Conservation (phyloP, 2,329 filamentous ascomycete species). For the Endoconidiophora laricicola region DNA sequence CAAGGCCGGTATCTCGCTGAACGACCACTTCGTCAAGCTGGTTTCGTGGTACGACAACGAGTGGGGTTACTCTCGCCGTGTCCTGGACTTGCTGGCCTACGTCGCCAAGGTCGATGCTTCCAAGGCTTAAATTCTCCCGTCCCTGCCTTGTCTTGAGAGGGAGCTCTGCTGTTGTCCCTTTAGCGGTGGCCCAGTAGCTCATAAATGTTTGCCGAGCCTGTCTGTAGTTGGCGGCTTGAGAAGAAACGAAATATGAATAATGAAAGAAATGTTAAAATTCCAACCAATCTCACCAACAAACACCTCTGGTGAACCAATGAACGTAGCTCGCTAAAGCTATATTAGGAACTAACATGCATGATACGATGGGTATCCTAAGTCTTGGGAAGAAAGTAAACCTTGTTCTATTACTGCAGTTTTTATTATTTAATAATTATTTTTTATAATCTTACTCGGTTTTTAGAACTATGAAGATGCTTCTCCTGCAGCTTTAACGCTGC, state of each 20-base stretch:
- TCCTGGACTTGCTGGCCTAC: conserved; percentile 66
- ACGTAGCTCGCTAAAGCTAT: too few species aligned
- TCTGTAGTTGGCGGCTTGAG: not conserved
- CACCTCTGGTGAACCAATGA: not conserved
- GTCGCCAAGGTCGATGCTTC: conserved; percentile 58
- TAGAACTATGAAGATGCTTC: too few species aligned
- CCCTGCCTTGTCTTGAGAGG: not conserved
- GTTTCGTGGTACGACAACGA: conserved; percentile 99
- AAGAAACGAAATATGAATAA: conserved; percentile 9
- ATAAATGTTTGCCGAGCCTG: conserved; percentile 1
- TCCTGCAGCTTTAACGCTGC: too few species aligned
- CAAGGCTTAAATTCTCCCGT: conserved; percentile 19
- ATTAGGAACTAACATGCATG: too few species aligned
- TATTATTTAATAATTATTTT: too few species aligned
- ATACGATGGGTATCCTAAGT: too few species aligned
- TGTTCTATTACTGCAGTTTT: too few species aligned
- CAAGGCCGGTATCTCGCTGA: conserved; percentile 97
- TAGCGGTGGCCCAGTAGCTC: not conserved
- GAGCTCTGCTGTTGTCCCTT: not conserved
- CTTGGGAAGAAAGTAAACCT: too few species aligned
- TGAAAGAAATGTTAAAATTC: conserved; percentile 11
- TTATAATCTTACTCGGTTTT: too few species aligned
- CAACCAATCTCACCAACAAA: not conserved
- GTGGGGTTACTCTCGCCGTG: conserved; percentile 98
- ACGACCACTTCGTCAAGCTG: conserved; percentile 97